These are phyloP conservation scores for Licmophora abbreviata DNA, from an alignment of 108 stramenopile genomes.

Conservation along the genomic window DNA sequence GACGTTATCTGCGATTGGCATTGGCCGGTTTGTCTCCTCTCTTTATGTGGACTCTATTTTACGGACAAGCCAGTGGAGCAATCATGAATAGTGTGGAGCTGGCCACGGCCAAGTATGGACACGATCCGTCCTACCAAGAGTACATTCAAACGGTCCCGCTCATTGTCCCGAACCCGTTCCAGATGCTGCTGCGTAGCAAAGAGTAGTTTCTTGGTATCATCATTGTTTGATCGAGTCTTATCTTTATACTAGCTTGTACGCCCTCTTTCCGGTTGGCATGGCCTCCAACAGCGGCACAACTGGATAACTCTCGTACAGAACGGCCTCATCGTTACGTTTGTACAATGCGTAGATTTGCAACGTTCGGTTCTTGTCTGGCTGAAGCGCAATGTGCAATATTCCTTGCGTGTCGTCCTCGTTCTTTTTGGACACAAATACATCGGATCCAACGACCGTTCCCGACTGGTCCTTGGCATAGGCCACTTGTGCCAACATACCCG, in stretches of 20 bases:
- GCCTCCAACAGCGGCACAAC: too few species aligned
- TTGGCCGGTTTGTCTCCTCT: constrained; percentile 44
- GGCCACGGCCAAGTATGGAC: constrained; percentile 49
- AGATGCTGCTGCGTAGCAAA: too few species aligned
- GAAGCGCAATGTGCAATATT: too few species aligned
- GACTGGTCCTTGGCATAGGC: constrained; percentile 76
- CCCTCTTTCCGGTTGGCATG: too few species aligned
- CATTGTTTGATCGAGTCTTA: too few species aligned
- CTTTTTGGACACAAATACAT: neutral
- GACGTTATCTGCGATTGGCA: constrained; percentile 19
- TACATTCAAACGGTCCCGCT: constrained; percentile 48
- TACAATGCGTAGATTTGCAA: too few species aligned
- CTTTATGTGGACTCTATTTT: constrained; percentile 53
- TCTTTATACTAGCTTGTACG: too few species aligned
- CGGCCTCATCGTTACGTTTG: too few species aligned
- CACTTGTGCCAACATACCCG: constrained; percentile 45
- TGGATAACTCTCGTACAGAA: too few species aligned
- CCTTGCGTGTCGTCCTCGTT: neutral
- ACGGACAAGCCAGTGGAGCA: constrained; percentile 47
- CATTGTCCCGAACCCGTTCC: constrained; percentile 39
- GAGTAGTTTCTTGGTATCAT: too few species aligned
- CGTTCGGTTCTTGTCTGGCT: too few species aligned
- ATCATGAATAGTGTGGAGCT: constrained; percentile 35
- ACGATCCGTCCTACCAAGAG: constrained; percentile 28
- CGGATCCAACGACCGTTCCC: constrained; percentile 63